These are phyloP conservation scores for Phytophthora ohioensis DNA, from an alignment of 352 stramenopile species.

Conservation along the genomic window DNA sequence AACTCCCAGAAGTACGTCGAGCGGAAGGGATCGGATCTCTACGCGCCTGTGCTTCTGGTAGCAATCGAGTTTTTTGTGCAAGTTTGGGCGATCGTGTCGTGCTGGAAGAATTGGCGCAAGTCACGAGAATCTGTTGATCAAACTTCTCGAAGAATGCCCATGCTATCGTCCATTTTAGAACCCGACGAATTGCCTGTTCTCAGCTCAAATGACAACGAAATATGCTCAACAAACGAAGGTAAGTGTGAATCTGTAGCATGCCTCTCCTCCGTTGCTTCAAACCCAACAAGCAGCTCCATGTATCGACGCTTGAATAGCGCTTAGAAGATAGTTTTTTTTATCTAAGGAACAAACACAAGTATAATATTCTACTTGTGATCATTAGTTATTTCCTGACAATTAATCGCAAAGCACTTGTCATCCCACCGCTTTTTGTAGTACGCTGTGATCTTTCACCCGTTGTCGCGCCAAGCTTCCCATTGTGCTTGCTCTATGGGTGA, in stretches of 20 bases:
- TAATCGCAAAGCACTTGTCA: constrained; percentile 31
- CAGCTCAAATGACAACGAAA: constrained; percentile 3
- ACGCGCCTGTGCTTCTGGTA: constrained; percentile 25
- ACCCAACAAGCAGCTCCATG: background rate
- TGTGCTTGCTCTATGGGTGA: constrained; percentile 12
- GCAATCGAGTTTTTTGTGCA: constrained; percentile 23
- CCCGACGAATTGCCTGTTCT: constrained; percentile 21
- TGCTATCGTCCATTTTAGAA: constrained; percentile 17
- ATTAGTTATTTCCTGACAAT: no score
- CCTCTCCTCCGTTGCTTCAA: background rate
- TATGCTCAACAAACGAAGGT: no score
- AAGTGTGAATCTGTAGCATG: no score
- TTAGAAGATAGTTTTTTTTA: background rate
- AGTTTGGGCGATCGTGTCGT: constrained; percentile 12
- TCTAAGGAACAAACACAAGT: no score
- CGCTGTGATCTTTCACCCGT: constrained; percentile 39
- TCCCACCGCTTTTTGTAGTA: constrained; percentile 59
- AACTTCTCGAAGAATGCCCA: constrained; percentile 4
- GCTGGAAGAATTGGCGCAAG: background rate
- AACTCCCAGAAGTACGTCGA: constrained; percentile 21
- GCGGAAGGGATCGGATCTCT: constrained; percentile 21
- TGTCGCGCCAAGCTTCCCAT: constrained; percentile 18
- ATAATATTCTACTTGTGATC: no score
- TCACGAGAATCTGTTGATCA: background rate
- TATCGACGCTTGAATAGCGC: background rate